These are phyloP conservation scores for Hygrophila difformis DNA, from an alignment of 257 asterid species.

Conservation along the genomic window DNA sequence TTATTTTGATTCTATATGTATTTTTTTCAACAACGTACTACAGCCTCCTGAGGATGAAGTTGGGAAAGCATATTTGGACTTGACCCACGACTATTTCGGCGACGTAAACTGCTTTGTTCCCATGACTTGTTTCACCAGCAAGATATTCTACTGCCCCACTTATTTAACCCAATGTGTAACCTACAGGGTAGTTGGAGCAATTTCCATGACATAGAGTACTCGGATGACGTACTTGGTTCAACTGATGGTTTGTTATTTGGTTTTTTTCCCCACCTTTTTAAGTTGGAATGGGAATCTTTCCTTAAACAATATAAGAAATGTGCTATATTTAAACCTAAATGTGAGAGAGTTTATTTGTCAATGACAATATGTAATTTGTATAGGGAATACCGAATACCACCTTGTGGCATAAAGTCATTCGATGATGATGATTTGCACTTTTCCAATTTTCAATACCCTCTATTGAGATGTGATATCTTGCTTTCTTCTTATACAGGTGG, in stretches of 20 bases:
- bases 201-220: conserved; percentile 38
- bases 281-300: too few species aligned
- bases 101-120: conserved; percentile 35
- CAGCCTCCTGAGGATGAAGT: conserved; percentile 75
- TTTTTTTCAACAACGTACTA: conserved; percentile 82
- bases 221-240: conserved; percentile 40
- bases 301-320: too few species aligned
- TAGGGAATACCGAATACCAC: too few species aligned
- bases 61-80: conserved; percentile 49
- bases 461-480: background rate
- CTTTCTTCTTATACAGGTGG: conserved; percentile 21
- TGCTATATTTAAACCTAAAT: too few species aligned
- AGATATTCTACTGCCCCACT: background rate
- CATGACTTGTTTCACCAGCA: background rate
- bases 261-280: too few species aligned
- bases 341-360: too few species aligned
- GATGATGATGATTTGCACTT: too few species aligned
- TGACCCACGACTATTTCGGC: conserved; percentile 44
- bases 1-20: conserved; percentile 87
- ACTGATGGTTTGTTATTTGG: conserved; percentile 21
- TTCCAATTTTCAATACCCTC: background rate
- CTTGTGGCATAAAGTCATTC: too few species aligned
- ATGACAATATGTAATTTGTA: too few species aligned
- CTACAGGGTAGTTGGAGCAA: conserved; percentile 66
- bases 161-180: background rate